Evolutionary conservation across 176 grass and related monocot genomes (phyloP), one percentile per base, ranked within the genome.

Genomic region (Saccharum officinarum): DNA sequence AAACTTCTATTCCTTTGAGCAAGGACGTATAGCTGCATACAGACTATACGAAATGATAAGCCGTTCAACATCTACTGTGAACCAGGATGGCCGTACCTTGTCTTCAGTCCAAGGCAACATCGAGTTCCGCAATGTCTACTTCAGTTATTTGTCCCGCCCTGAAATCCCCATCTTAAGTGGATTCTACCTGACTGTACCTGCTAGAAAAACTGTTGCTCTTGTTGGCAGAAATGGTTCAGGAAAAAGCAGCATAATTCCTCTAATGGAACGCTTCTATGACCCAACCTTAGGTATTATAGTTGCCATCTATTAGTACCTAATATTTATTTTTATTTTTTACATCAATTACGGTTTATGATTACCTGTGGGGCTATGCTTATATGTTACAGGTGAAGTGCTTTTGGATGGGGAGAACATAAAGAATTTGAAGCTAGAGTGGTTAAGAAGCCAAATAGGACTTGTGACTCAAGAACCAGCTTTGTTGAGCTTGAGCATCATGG

Each of bases 161-260:
- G 97, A 98, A 87, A 98, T 98, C 59, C 97, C 97, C 57, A 98
- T 98, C 62, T 84, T 98, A 83, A 98, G 93, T 86, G 97, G 97
- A 10, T 99, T 99, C 76, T 99, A 95, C 81, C 88, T 99, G 61
- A 96, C 93, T 41, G 88, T 99, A 65, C 93, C 97, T 71, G 90
- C 97, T 73, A 92, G 93, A 91, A 99, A 99, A 84, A 92, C 93
- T 20, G 86, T 99, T 87, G 97, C 97, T 71, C 93, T 99, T 83
- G 97, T 99, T 85, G 97, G 97, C 69, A 91, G 97, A 85, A 99
- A 99, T 87, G 97, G 97, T 87, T 99, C 97, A 30, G 97, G 97
- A 55, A 99, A 99, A 85, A 99, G 97, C 90, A 99, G 97, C 79
- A 99, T 99, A 86, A 99, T 99, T 89, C 97, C 97, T 80, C 91